Percentiles rank a stretch among this genome's conserved stretches.
phyloP scores from a whole-genome alignment of 2,329 filamentous ascomycete species.

The Dothistroma pini region DNA sequence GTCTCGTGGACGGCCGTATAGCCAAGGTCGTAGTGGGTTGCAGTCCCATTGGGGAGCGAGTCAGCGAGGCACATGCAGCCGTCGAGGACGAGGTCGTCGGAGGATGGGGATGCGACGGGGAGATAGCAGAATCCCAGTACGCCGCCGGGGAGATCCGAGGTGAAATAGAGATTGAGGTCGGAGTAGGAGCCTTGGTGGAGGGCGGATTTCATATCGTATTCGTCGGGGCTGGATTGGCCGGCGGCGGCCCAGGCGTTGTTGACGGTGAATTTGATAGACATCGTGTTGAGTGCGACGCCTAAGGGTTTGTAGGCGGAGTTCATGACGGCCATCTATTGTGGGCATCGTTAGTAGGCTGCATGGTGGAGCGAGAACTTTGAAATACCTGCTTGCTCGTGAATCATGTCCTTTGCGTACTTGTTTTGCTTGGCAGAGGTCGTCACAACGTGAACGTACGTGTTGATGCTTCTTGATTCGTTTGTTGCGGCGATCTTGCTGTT shows the following conservation, averaged over 20 bases:
- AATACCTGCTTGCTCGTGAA: slow-evolving; percentile 20
- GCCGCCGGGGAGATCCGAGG: slow-evolving; percentile 44
- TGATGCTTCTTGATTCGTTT: slow-evolving; percentile 9
- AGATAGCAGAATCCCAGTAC: slow-evolving; percentile 30
- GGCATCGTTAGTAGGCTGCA: background rate
- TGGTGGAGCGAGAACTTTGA: slow-evolving; percentile 5
- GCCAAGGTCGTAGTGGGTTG: slow-evolving; percentile 45
- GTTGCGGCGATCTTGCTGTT: background rate
- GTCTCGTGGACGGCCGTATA: slow-evolving; percentile 45
- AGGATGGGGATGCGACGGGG: slow-evolving; percentile 38
- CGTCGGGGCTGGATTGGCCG: slow-evolving; percentile 39
- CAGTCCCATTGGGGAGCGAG: slow-evolving; percentile 49
- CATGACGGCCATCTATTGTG: slow-evolving; percentile 10
- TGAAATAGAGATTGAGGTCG: slow-evolving; percentile 57
- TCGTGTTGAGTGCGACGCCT: slow-evolving; percentile 42
- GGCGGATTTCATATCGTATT: slow-evolving; percentile 47
- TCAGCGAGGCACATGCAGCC: slow-evolving; percentile 54
- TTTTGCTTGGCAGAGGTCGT: slow-evolving; percentile 33
- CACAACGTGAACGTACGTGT: slow-evolving; percentile 42
- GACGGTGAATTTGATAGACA: slow-evolving; percentile 46
- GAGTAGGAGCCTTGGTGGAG: slow-evolving; percentile 52
- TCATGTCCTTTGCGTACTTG: slow-evolving; percentile 38
- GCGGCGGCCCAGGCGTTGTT: slow-evolving; percentile 53
- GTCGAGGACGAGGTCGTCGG: slow-evolving; percentile 41
- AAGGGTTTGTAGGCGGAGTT: slow-evolving; percentile 41